phyloP scores from a whole-genome alignment of 306 rosid species.

The Trifolium pratense region DNA sequence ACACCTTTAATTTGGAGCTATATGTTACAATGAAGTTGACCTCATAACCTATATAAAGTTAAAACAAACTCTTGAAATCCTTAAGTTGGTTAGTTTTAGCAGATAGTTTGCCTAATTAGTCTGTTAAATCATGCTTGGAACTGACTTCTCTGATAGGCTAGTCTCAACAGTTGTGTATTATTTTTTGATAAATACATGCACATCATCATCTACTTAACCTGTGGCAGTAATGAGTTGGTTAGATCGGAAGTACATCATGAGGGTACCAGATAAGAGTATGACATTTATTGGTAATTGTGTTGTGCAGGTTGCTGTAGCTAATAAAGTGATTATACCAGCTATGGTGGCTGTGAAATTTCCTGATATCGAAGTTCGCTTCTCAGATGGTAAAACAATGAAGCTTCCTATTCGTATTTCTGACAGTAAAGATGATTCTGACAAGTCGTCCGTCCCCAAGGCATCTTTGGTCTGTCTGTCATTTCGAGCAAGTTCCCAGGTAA shows the following conservation, averaged over 20 bases:
- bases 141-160: constrained; percentile 28
- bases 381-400: constrained; percentile 65
- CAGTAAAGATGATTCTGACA: constrained; percentile 45
- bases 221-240: constrained; percentile 12
- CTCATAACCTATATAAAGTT: neutral
- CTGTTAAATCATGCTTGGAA: constrained; percentile 12
- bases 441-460: constrained; percentile 57
- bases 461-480: constrained; percentile 78
- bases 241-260: constrained; percentile 11
- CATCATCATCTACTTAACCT: neutral
- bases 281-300: constrained; percentile 30
- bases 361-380: constrained; percentile 61
- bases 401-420: constrained; percentile 61
- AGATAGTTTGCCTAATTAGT: constrained; percentile 2
- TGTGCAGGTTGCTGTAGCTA: constrained; percentile 69
- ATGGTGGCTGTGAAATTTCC: constrained; percentile 76
- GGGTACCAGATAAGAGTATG: constrained; percentile 19
- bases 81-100: constrained; percentile 8
- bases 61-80: constrained; percentile 11
- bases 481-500: constrained; percentile 85
- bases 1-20: neutral
- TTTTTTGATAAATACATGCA: constrained; percentile 21
- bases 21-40: constrained; percentile 15
- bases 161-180: constrained; percentile 4
- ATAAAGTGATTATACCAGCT: constrained; percentile 77